Conservation (phyloP, 805 yeast species). For the Candida methanosorbosa region DNA sequence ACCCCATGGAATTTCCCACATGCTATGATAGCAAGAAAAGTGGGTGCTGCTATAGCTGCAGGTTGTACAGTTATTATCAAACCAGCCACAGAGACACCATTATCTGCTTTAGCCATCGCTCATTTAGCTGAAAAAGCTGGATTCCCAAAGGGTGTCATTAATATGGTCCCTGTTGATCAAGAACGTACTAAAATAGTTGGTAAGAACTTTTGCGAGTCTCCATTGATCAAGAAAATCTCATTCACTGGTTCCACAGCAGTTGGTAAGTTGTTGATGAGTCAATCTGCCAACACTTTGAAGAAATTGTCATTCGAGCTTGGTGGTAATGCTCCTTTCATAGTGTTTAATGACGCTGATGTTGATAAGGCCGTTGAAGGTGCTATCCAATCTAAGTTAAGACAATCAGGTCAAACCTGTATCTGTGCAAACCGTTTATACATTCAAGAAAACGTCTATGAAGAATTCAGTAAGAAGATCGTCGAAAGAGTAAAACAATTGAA, state of each 20-base stretch:
- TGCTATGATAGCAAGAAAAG: conserved; percentile 68
- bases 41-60: conserved; percentile 72
- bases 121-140: conserved; percentile 58
- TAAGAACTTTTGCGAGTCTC: conserved; percentile 44
- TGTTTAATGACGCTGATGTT: conserved; percentile 65
- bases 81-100: conserved; percentile 73
- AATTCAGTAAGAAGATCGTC: conserved; percentile 42
- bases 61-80: conserved; percentile 74
- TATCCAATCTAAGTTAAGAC: conserved; percentile 60
- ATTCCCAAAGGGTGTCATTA: conserved; percentile 60
- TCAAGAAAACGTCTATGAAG: conserved; percentile 56
- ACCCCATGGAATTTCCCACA: conserved; percentile 85
- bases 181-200: conserved; percentile 41
- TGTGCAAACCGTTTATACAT: conserved; percentile 69
- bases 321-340: conserved; percentile 74
- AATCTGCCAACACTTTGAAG: conserved; percentile 54
- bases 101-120: conserved; percentile 62
- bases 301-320: conserved; percentile 70
- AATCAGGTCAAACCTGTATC: conserved; percentile 76
- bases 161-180: conserved; percentile 45
- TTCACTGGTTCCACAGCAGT: conserved; percentile 76
- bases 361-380: conserved; percentile 62
- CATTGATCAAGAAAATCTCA: conserved; percentile 53
- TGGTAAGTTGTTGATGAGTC: conserved; percentile 59
- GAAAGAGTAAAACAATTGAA: conserved; percentile 34